These are phyloP conservation scores for Rhodofomes roseus DNA, from an alignment of 1,284 basidiomycete genomes.

Conservation along the genomic window DNA sequence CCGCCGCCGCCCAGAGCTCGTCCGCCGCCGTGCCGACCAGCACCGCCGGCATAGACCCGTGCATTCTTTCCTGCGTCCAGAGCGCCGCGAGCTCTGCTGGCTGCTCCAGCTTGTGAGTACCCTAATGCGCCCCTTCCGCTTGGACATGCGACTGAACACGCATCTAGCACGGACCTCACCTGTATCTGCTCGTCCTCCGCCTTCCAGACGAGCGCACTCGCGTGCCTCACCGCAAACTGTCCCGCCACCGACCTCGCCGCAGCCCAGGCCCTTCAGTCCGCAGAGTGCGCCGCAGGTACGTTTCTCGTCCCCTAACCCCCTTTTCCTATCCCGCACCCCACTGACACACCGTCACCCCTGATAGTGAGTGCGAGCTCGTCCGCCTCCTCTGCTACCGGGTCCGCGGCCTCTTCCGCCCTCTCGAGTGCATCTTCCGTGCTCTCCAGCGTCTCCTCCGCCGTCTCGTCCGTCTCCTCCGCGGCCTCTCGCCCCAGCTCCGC, in stretches of 20 bases:
- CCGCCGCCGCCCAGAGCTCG: slow-evolving; percentile 18
- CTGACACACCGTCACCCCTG: neutral
- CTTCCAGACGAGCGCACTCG: slow-evolving; percentile 20
- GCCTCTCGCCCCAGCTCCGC: neutral
- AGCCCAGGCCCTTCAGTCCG: slow-evolving; percentile 20
- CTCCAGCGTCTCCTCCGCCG: slow-evolving; percentile 1
- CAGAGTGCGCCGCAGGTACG: slow-evolving; percentile 26
- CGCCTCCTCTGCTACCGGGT: neutral
- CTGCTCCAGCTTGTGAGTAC: slow-evolving; percentile 20
- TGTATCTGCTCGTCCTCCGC: slow-evolving; percentile 25
- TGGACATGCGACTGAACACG: no score
- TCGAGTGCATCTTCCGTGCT: slow-evolving; percentile 7
- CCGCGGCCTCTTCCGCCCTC: neutral
- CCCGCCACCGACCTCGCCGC: slow-evolving; percentile 16
- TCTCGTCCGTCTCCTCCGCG: neutral
- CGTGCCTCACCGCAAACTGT: slow-evolving; percentile 23
- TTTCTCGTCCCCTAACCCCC: slow-evolving; percentile 3
- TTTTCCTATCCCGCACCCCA: neutral
- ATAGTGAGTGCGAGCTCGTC: slow-evolving; percentile 3
- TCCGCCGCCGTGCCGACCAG: slow-evolving; percentile 13
- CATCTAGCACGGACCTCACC: slow-evolving; percentile 20
- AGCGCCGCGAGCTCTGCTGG: slow-evolving; percentile 13
- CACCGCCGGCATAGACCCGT: slow-evolving; percentile 17
- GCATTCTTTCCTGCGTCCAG: slow-evolving; percentile 18
- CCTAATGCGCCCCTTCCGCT: neutral